These are phyloP conservation scores for Microcera coccophila DNA, from an alignment of 2,329 filamentous ascomycete species.

Conservation along the genomic window DNA sequence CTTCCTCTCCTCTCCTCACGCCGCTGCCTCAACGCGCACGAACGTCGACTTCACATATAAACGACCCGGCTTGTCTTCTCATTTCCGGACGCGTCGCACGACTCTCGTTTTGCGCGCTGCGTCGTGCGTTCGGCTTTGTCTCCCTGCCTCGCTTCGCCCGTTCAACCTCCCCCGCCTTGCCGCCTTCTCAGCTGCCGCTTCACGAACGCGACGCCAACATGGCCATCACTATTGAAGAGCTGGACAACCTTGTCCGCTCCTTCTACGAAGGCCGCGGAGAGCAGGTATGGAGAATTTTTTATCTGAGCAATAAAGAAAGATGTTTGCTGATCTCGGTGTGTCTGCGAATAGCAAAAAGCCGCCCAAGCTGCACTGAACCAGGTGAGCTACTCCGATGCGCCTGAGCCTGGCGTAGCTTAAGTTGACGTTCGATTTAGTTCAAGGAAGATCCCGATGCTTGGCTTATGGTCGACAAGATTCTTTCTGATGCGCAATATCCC, in stretches of 20 bases:
- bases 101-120: background rate
- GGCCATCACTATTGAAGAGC: conserved; percentile 79
- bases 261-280: conserved; percentile 98
- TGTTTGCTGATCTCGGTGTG: conserved; percentile 35
- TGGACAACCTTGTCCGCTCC: conserved; percentile 92
- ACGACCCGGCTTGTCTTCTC: background rate
- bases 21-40: background rate
- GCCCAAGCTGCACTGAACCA: conserved; percentile 91
- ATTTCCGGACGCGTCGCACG: background rate
- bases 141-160: background rate
- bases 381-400: conserved; percentile 50
- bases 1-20: background rate
- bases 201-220: conserved; percentile 43
- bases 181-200: conserved; percentile 27
- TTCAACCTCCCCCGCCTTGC: conserved; percentile 25
- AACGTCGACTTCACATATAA: background rate
- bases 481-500: conserved; percentile 86
- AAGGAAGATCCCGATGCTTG: conserved; percentile 98
- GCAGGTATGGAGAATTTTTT: conserved; percentile 56
- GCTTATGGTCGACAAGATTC: conserved; percentile 95
- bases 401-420: background rate
- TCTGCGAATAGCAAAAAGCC: conserved; percentile 86
- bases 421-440: conserved; percentile 58
- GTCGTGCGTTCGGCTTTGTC: background rate
- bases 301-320: conserved; percentile 1